A percentile compares a stretch with the other conserved stretches of the same genome.
These are phyloP conservation scores for Rhodotorula sp. DNA, from an alignment of 1,284 basidiomycete species.

Conservation along the genomic window DNA sequence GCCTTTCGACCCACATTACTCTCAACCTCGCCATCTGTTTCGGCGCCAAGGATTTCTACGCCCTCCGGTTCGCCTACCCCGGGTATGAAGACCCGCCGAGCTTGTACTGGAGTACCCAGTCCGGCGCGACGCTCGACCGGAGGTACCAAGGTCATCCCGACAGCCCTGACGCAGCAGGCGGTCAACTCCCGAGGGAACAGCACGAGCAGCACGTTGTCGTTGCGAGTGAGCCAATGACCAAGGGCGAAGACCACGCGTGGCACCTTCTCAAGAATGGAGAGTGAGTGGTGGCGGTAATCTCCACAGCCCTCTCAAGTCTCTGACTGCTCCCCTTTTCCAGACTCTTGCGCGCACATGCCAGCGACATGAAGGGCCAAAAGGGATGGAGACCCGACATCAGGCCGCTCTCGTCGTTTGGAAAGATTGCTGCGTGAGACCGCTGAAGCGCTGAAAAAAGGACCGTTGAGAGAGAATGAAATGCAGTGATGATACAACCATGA, in stretches of 20 bases:
- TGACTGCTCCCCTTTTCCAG: neutral
- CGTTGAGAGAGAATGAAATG: no score
- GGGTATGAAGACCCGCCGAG: conserved; percentile 14
- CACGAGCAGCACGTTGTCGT: conserved; percentile 23
- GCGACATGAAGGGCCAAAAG: no score
- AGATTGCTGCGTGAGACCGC: no score
- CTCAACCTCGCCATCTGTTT: conserved; percentile 17
- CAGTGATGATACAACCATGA: no score
- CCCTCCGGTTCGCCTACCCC: conserved; percentile 16
- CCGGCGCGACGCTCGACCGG: conserved; percentile 8
- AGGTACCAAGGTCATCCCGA: conserved; percentile 15
- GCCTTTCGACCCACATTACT: neutral
- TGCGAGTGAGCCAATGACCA: conserved; percentile 26
- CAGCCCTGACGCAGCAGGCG: neutral
- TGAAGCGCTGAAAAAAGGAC: no score
- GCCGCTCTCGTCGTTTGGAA: no score
- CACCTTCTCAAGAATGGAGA: neutral
- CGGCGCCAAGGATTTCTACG: conserved; percentile 6
- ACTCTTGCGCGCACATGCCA: no score
- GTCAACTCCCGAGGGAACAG: neutral
- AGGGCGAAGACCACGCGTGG: conserved; percentile 7
- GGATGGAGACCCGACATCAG: no score
- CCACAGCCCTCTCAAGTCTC: neutral
- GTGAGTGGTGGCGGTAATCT: neutral
- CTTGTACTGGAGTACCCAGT: conserved; percentile 11